phyloP scores from a whole-genome alignment of 78 protist species.

The Acrasis kona region DNA sequence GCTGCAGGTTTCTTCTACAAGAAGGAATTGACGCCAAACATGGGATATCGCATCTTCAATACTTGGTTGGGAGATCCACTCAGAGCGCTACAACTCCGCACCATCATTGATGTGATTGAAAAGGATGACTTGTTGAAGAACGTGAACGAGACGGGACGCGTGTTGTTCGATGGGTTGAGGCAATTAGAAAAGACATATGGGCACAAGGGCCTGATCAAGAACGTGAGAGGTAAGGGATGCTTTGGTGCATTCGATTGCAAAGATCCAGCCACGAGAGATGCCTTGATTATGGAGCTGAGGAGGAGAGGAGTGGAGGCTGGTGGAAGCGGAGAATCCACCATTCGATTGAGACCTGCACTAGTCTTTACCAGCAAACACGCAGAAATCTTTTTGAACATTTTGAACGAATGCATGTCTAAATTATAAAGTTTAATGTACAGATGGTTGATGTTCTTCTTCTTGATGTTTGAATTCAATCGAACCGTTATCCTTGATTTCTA shows the following conservation, averaged over 20 bases:
- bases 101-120: constrained; percentile 1
- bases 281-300: background rate
- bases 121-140: constrained; percentile 44
- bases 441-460: too few relatives aligned
- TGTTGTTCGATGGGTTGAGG: background rate
- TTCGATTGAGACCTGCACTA: constrained; percentile 55
- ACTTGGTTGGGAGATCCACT: constrained; percentile 75
- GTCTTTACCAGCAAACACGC: constrained; percentile 43
- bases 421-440: too few relatives aligned
- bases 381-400: constrained; percentile 35
- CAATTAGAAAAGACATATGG: background rate
- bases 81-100: constrained; percentile 37
- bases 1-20: constrained; percentile 39
- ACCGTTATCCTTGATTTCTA: too few relatives aligned
- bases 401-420: background rate
- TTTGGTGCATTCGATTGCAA: constrained; percentile 55
- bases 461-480: too few relatives aligned
- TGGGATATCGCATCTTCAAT: constrained; percentile 54
- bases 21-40: constrained; percentile 37
- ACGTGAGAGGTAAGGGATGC: constrained; percentile 60
- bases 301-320: constrained; percentile 42
- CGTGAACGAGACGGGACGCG: constrained; percentile 40
- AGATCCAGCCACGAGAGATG: constrained; percentile 18
- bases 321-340: constrained; percentile 51
- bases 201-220: constrained; percentile 15